Conservation (phyloP, 805 yeast genomes). For the Alloascoidea africana region DNA sequence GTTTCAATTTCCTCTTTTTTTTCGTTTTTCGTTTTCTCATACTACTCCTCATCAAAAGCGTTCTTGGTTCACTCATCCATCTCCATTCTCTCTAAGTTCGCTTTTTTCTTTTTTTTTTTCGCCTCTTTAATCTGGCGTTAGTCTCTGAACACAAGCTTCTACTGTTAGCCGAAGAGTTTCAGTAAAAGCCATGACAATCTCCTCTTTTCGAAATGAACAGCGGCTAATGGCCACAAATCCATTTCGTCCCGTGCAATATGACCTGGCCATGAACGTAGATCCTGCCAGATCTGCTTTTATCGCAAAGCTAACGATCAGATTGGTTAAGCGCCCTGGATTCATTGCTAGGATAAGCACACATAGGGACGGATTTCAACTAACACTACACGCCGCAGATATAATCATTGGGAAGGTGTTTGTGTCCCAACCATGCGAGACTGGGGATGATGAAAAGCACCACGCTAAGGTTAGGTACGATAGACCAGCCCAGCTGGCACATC, state of each 20-base stretch:
- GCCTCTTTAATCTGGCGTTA: too few relatives aligned
- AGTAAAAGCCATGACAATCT: too few relatives aligned
- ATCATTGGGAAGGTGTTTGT: not conserved
- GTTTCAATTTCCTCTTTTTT: too few relatives aligned
- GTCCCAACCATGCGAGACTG: too few relatives aligned
- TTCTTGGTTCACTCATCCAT: too few relatives aligned
- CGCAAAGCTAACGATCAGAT: not conserved
- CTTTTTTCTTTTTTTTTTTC: too few relatives aligned
- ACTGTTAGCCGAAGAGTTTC: too few relatives aligned
- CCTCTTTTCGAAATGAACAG: too few relatives aligned
- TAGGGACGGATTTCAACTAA: not conserved
- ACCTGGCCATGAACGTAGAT: not conserved
- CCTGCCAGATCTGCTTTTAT: constrained; percentile 1
- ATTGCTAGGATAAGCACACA: not conserved
- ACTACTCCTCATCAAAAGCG: too few relatives aligned
- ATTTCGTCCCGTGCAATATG: not conserved
- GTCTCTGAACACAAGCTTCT: too few relatives aligned
- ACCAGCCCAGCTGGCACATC: not conserved
- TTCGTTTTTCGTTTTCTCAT: too few relatives aligned
- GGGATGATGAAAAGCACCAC: not conserved
- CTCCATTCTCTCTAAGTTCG: too few relatives aligned
- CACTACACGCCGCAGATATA: not conserved
- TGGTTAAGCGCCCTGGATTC: constrained; percentile 1
- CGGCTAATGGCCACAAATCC: not conserved
- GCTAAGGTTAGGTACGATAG: not conserved